Evolutionary conservation across 2,329 filamentous ascomycete species (phyloP), one percentile per base, ranked within the genome.

Genomic region (Gaeumannomyces tritici): DNA sequence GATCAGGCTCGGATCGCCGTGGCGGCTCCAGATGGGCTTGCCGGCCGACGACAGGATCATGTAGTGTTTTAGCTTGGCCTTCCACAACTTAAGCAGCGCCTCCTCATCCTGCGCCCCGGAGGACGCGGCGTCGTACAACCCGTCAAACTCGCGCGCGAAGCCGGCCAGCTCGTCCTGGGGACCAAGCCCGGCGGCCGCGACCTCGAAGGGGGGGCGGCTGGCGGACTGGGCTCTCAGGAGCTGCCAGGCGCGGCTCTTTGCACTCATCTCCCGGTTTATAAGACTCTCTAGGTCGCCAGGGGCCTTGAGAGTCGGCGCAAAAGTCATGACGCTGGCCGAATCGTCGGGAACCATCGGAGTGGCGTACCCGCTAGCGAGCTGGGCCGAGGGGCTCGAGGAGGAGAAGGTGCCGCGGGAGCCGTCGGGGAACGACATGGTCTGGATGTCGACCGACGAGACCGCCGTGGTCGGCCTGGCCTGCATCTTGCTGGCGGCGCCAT

Each of bases 1-100:
- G 71, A 98, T 91, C 56, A 98, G 79, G 62, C 89, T 87, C 67
- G 96, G 83, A 68, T 97, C 91, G 55, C 96, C 95, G 72, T 99
- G 93, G 59, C 96, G 85, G 70, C 92, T 98, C 81, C 93, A 99
- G 59, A 99, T 96, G 13, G 95, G 96, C 73, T 99, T 99, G 26
- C 95, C 95, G 12, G 96, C 93, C 18, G 92, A 93, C 2, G 95
- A 98, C 1, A 99, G 79, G 69, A 99, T 96, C 75, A 99, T 86
- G 74, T 96, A 99, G 75, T 99, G 95, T 75, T 99, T 99, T 65
- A 93, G 81, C 77, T 98, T 98, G 51, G 89, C 85, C 72, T 92
- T 95, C 93, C 93, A 99, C 66, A 87, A 24, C 26, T 26, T 80
- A 21, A 79, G 77, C 55, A 96, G 79, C 29, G 91, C 77, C 58